Conservation (phyloP, 768 basidiomycete species). For the Tephrocybe sp. region DNA sequence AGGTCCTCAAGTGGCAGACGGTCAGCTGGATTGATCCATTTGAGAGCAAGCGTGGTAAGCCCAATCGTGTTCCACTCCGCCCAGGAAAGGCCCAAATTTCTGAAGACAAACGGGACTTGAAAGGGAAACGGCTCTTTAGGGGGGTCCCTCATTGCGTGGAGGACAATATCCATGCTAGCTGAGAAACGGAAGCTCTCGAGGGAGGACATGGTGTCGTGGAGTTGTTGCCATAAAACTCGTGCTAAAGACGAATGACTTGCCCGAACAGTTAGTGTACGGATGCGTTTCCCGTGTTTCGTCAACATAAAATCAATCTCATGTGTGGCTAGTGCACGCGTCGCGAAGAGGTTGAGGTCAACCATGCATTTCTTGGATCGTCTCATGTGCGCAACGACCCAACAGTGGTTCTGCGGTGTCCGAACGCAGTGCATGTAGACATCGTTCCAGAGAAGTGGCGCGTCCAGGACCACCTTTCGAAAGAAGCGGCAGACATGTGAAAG, state of each 20-base stretch:
- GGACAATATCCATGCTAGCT: background rate
- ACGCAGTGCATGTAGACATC: background rate
- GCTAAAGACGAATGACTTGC: background rate
- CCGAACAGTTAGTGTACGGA: background rate
- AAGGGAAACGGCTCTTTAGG: background rate
- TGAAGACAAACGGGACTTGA: background rate
- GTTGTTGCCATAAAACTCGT: background rate
- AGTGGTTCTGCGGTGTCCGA: background rate
- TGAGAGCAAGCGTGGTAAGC: conserved; percentile 2
- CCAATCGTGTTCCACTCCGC: conserved; percentile 2
- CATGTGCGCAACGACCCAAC: background rate
- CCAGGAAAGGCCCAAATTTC: conserved; percentile 1
- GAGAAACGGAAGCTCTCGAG: background rate
- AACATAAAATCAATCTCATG: background rate
- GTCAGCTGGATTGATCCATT: background rate
- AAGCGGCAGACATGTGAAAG: conserved; percentile 2
- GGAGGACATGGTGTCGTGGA: background rate
- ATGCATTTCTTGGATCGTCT: background rate
- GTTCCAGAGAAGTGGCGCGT: conserved; percentile 4
- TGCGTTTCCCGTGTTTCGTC: background rate
- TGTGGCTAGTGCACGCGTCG: background rate
- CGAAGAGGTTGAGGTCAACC: background rate
- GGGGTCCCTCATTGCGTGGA: background rate
- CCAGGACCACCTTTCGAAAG: conserved; percentile 1
- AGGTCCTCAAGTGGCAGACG: background rate